Evolutionary conservation across 208 protist species (phyloP).

Genomic region (Polymyxa betae): DNA sequence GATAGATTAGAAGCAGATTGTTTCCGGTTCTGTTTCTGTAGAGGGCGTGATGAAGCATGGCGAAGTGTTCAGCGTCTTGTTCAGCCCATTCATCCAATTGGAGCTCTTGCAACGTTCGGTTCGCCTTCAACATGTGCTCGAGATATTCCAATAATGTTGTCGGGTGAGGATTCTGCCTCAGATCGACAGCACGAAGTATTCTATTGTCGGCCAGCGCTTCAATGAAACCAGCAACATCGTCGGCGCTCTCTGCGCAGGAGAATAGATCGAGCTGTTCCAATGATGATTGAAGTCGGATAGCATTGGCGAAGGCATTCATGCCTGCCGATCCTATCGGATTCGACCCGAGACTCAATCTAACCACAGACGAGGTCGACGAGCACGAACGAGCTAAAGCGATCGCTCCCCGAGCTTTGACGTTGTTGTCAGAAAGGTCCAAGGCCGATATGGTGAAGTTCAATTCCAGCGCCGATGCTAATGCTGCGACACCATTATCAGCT

Average conservation of each 20-base stretch:
- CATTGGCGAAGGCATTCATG: background rate
- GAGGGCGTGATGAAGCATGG: no score
- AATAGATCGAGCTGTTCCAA: conserved; percentile 3
- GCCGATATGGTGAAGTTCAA: background rate
- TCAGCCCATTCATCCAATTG: background rate
- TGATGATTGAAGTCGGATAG: background rate
- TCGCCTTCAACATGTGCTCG: background rate
- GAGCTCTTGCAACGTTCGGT: background rate
- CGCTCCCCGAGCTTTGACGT: background rate
- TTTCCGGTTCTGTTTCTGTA: no score
- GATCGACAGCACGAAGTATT: background rate
- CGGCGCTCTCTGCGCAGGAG: background rate
- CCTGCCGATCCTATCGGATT: background rate
- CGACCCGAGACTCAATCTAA: background rate
- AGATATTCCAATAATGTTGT: background rate
- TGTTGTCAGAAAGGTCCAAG: background rate
- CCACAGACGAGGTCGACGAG: background rate
- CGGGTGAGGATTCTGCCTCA: background rate
- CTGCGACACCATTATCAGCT: background rate
- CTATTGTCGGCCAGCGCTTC: background rate
- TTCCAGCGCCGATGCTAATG: background rate
- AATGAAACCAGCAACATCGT: background rate
- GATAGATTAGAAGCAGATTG: no score
- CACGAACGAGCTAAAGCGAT: background rate
- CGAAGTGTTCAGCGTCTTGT: background rate